Conservation (phyloP, 441 rosid genomes). For the Omphalea diandra region DNA sequence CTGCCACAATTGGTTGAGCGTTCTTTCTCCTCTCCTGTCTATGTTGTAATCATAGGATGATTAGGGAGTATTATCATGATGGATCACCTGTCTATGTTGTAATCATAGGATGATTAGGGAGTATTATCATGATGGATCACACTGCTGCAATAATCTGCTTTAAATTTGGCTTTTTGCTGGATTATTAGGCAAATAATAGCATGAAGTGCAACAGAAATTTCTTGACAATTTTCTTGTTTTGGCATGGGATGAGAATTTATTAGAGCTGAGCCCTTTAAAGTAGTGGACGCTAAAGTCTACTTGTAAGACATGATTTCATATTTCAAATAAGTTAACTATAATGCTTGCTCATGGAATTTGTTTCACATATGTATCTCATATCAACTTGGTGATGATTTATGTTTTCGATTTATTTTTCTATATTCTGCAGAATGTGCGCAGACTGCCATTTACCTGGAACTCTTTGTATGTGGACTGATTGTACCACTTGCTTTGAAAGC, state of each 20-base stretch:
- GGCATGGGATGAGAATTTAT: not conserved
- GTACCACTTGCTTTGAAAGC: slow-evolving; percentile 96
- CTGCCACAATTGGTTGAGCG: not conserved
- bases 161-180: not conserved
- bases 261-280: not conserved
- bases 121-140: not conserved
- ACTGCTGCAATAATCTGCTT: not conserved
- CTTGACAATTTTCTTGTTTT: not conserved
- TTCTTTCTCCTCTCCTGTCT: not conserved
- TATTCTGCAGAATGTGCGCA: slow-evolving; percentile 77
- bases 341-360: not conserved
- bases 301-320: not conserved
- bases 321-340: not conserved
- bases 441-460: slow-evolving; percentile 99
- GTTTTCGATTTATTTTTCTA: slow-evolving; percentile 3
- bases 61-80: not conserved
- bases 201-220: not conserved
- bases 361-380: not conserved
- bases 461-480: slow-evolving; percentile 99
- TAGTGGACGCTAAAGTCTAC: not conserved
- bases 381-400: not conserved
- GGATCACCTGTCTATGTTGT: not conserved
- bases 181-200: not conserved
- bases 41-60: not conserved
- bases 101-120: not conserved